phyloP scores from a whole-genome alignment of 345 rosid species.

The Eucalyptus fibrosa region DNA sequence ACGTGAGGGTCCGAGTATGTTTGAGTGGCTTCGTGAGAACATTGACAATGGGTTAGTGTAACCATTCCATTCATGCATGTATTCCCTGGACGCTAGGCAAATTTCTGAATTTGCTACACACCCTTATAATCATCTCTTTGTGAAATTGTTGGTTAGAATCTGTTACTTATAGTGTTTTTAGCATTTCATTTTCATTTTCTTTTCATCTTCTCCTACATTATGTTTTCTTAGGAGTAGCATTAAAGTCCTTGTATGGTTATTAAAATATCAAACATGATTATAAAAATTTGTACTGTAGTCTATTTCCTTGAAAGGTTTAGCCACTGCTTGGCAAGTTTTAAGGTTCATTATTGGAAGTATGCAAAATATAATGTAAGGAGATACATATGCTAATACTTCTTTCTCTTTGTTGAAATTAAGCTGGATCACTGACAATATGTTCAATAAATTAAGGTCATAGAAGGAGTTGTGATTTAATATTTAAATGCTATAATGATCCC shows the following conservation, averaged over 20 bases:
- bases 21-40: conserved; percentile 78
- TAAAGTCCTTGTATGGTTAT: not conserved
- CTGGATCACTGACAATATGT: not conserved
- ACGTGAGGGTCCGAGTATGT: conserved; percentile 96
- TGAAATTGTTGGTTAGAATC: not conserved
- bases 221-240: not conserved
- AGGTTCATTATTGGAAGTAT: not conserved
- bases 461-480: not conserved
- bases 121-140: not conserved
- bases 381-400: not conserved
- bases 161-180: not conserved
- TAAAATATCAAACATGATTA: not conserved
- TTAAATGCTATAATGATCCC: not conserved
- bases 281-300: not conserved
- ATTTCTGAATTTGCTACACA: not conserved
- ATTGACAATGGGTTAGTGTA: conserved; percentile 64
- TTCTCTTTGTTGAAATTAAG: not conserved
- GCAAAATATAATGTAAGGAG: not conserved
- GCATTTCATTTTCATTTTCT: not conserved
- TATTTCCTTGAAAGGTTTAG: not conserved
- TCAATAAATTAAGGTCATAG: not conserved
- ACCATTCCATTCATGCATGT: not conserved
- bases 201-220: not conserved
- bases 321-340: not conserved
- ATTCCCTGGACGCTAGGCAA: not conserved